Conservation (phyloP, 129 eudicot species). For the Ambrosia trifida region DNA sequence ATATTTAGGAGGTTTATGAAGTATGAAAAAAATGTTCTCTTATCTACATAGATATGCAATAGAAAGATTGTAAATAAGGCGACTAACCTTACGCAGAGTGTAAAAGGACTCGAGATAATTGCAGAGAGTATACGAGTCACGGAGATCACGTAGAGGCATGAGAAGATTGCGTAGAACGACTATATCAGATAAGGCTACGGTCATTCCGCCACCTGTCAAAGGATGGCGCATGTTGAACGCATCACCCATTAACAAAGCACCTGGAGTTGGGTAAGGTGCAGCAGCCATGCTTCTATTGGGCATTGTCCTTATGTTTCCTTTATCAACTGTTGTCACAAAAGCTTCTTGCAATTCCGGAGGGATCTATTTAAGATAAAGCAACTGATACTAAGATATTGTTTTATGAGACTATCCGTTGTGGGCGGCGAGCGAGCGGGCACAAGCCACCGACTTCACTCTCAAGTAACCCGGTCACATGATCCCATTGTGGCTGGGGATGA, state of each 20-base stretch:
- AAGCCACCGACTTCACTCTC: no score
- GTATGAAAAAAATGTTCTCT: no score
- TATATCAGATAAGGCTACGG: conserved; percentile 84
- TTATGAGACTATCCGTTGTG: background rate
- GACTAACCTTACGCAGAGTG: conserved; percentile 78
- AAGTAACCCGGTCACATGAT: no score
- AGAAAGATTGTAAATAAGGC: background rate
- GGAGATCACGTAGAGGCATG: conserved; percentile 61
- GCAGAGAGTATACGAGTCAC: conserved; percentile 73
- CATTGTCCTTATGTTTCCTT: conserved; percentile 80
- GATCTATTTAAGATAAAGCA: conserved; percentile 35
- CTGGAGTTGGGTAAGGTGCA: conserved; percentile 86
- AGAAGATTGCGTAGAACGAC: conserved; percentile 80
- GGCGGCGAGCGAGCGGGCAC: no score
- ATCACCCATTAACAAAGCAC: conserved; percentile 87
- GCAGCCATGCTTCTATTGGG: conserved; percentile 98
- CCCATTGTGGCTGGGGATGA: no score
- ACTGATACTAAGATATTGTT: background rate
- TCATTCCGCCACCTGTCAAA: conserved; percentile 95
- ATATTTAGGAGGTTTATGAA: no score
- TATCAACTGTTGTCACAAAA: conserved; percentile 66
- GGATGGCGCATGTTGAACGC: conserved; percentile 98
- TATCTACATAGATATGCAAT: background rate
- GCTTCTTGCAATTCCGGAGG: conserved; percentile 68
- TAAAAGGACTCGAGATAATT: conserved; percentile 84